Evolutionary conservation across 2,329 filamentous ascomycete genomes (phyloP).

Genomic region (Fusarium floridanum): DNA sequence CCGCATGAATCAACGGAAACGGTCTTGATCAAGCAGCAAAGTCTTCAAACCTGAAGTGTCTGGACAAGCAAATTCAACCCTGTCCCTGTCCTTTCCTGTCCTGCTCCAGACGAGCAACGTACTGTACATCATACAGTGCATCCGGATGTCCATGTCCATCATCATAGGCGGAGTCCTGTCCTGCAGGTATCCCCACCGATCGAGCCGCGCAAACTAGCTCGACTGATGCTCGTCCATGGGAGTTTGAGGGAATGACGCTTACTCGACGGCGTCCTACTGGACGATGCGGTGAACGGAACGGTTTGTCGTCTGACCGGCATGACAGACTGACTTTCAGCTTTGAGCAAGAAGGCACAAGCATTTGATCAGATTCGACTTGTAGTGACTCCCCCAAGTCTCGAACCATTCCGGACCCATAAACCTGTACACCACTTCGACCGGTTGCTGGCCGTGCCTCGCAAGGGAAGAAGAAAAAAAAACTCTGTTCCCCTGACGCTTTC

Average conservation of each 20-base stretch:
- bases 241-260: slow-evolving; percentile 46
- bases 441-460: background rate
- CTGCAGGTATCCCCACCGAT: slow-evolving; percentile 44
- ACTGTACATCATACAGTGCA: slow-evolving; percentile 3
- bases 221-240: slow-evolving; percentile 38
- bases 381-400: background rate
- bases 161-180: slow-evolving; percentile 42
- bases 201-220: slow-evolving; percentile 36
- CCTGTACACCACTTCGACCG: background rate
- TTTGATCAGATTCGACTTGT: background rate
- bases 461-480: background rate
- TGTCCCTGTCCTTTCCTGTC: background rate
- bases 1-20: slow-evolving; percentile 47
- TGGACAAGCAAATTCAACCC: background rate
- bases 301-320: slow-evolving; percentile 34
- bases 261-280: slow-evolving; percentile 47
- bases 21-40: slow-evolving; percentile 21
- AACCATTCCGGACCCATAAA: slow-evolving; percentile 1
- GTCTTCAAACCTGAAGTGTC: background rate
- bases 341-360: background rate
- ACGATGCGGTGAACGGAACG: slow-evolving; percentile 26
- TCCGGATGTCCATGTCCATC: slow-evolving; percentile 33
- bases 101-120: background rate
- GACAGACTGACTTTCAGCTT: background rate
- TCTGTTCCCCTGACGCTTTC: slow-evolving; percentile 36